These are phyloP conservation scores for Graphium sp. DNA, from an alignment of 2,329 filamentous ascomycete genomes.

Conservation along the genomic window DNA sequence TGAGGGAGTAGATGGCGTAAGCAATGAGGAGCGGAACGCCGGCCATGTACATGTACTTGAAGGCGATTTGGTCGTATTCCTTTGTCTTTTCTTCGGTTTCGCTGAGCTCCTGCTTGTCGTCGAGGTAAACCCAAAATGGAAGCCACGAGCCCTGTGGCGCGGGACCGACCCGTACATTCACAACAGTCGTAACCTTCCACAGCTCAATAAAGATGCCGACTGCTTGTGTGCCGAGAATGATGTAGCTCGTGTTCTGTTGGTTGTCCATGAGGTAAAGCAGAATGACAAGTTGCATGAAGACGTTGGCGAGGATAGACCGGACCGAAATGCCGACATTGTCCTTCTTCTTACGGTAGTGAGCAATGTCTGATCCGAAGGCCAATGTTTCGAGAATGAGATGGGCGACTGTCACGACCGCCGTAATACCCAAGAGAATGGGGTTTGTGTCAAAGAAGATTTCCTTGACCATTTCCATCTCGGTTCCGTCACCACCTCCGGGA, in stretches of 20 bases:
- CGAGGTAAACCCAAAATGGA: slow-evolving; percentile 69
- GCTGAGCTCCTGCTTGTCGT: slow-evolving; percentile 91
- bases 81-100: slow-evolving; percentile 96
- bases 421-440: slow-evolving; percentile 73
- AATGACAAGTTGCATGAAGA: slow-evolving; percentile 93
- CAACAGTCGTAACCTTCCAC: slow-evolving; percentile 95
- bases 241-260: slow-evolving; percentile 95
- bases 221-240: slow-evolving; percentile 90
- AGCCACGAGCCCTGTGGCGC: slow-evolving; percentile 51
- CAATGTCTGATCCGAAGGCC: slow-evolving; percentile 93
- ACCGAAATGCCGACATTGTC: slow-evolving; percentile 95
- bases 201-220: slow-evolving; percentile 54
- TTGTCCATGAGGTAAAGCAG: slow-evolving; percentile 96
- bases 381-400: slow-evolving; percentile 94
- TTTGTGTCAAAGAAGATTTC: slow-evolving; percentile 90
- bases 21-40: slow-evolving; percentile 79
- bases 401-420: slow-evolving; percentile 66
- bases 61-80: slow-evolving; percentile 94
- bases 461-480: slow-evolving; percentile 94
- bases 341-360: slow-evolving; percentile 99
- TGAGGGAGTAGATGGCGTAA: slow-evolving; percentile 78
- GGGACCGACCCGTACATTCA: slow-evolving; percentile 68
- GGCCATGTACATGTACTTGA: slow-evolving; percentile 88
- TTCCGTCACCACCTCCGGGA: slow-evolving; percentile 71
- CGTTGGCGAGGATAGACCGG: slow-evolving; percentile 88